Evolutionary conservation across 78 protist genomes (phyloP), one percentile per base, ranked within the genome.

Genomic region (Dictyostelium purpureum): DNA sequence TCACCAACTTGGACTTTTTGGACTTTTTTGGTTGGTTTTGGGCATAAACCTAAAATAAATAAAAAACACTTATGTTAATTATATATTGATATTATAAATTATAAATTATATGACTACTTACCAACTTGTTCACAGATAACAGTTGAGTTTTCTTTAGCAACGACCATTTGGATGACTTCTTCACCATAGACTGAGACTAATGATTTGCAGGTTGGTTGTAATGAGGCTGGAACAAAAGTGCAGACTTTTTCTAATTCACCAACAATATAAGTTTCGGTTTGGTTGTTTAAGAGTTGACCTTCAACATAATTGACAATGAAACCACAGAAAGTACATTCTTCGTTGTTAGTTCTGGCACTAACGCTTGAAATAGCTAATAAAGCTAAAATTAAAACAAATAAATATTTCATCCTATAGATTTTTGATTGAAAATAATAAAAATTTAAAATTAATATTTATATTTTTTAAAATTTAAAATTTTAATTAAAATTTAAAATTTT

Each of bases 361-460:
- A 37, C 82, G 7, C 52, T 33, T 11, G 45, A 56, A 6, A 76
- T 5, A 31, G 82, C 82, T 10, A 76, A 51, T 57, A 76, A 54
- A 24, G 82, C 82, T 31, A 76, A 76, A 33, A 76, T 21, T 54
- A 54, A 49, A 56, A 76, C 65, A 37, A 57, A 28, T 31, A 76
- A 33, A 37, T 21, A 56, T 76, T 76, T 76, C 70, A 76, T 56
- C 63, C 42, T 73, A 19, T 43, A 43, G n/a, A n/a, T n/a, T n/a
- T n/a, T n/a, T n/a, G n/a, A n/a, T n/a, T n/a, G n/a, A n/a, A n/a
- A n/a, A n/a, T n/a, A n/a, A n/a, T n/a, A n/a, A n/a, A n/a, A n/a
- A n/a, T n/a, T n/a, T n/a, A n/a, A n/a, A n/a, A n/a, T n/a, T n/a
- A n/a, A n/a, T n/a, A n/a, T n/a, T n/a, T n/a, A n/a, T n/a, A n/a